A percentile compares a stretch with the other conserved stretches of the same genome.
These are phyloP conservation scores for Endoconidiophora polonica DNA, from an alignment of 2,329 filamentous ascomycete genomes.

Conservation along the genomic window DNA sequence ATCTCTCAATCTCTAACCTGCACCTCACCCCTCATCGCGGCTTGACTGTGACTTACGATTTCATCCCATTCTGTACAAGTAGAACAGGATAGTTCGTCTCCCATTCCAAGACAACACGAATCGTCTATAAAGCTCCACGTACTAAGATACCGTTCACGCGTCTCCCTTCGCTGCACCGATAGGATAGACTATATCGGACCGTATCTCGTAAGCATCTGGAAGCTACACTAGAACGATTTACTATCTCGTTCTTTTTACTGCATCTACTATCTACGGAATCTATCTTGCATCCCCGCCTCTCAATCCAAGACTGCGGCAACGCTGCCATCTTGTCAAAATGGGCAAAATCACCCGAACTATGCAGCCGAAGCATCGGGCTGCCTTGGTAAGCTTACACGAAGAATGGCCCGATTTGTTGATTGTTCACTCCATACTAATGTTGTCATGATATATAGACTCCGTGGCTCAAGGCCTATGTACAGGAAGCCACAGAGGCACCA, in stretches of 20 bases:
- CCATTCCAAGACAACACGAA: not conserved
- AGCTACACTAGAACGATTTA: not conserved
- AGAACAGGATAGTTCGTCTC: not conserved
- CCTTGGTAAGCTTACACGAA: conserved; percentile 34
- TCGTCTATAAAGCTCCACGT: not conserved
- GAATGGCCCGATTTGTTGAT: not conserved
- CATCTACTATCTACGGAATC: not conserved
- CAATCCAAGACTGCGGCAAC: not conserved
- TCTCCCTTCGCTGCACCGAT: not conserved
- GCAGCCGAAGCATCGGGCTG: conserved; percentile 51
- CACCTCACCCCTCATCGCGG: conserved; percentile 11
- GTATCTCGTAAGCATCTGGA: not conserved
- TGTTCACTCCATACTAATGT: not conserved
- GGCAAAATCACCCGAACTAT: conserved; percentile 52
- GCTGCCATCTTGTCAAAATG: conserved; percentile 33
- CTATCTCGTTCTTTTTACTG: not conserved
- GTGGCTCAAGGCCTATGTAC: conserved; percentile 69
- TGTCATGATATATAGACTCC: conserved; percentile 46
- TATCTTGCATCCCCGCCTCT: not conserved
- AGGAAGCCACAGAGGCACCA: conserved; percentile 48
- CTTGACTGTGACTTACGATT: not conserved
- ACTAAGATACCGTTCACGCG: too few relatives aligned
- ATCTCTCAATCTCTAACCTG: conserved; percentile 6
- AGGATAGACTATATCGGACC: not conserved
- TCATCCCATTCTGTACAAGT: not conserved